Evolutionary conservation across 1,284 basidiomycete species (phyloP).

Genomic region (Cryptococcus neoformans): DNA sequence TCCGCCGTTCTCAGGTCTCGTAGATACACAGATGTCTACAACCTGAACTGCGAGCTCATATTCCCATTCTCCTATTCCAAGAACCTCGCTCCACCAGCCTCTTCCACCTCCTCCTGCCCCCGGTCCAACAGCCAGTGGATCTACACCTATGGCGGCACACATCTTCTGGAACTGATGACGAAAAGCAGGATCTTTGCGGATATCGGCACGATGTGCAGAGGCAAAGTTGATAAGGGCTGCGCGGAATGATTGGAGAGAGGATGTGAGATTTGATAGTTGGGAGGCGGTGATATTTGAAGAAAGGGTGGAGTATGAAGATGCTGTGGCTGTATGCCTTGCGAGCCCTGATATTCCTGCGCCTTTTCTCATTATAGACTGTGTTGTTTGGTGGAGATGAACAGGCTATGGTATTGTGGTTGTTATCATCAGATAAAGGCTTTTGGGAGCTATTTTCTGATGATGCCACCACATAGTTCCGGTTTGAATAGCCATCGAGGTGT

Average conservation of each 20-base stretch:
- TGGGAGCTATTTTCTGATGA: background rate
- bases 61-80: slow-evolving; percentile 88
- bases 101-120: slow-evolving; percentile 53
- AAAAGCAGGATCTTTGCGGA: slow-evolving; percentile 80
- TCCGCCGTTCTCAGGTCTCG: slow-evolving; percentile 83
- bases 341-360: slow-evolving; percentile 54
- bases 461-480: too few relatives aligned
- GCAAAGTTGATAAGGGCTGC: slow-evolving; percentile 77
- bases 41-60: slow-evolving; percentile 96
- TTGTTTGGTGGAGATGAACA: background rate
- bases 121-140: slow-evolving; percentile 71
- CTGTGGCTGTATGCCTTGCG: slow-evolving; percentile 48
- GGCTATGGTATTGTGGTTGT: background rate
- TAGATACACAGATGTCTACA: slow-evolving; percentile 92
- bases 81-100: slow-evolving; percentile 85
- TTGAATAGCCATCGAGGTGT: too few relatives aligned
- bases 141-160: slow-evolving; percentile 92
- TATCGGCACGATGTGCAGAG: slow-evolving; percentile 74
- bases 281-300: slow-evolving; percentile 71
- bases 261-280: slow-evolving; percentile 73
- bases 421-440: too few relatives aligned
- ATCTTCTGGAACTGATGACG: slow-evolving; percentile 92
- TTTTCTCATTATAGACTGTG: slow-evolving; percentile 46
- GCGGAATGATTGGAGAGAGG: slow-evolving; percentile 82
- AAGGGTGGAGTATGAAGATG: slow-evolving; percentile 66